Evolutionary conservation across 345 rosid genomes (phyloP).

Genomic region (Salix brachista): DNA sequence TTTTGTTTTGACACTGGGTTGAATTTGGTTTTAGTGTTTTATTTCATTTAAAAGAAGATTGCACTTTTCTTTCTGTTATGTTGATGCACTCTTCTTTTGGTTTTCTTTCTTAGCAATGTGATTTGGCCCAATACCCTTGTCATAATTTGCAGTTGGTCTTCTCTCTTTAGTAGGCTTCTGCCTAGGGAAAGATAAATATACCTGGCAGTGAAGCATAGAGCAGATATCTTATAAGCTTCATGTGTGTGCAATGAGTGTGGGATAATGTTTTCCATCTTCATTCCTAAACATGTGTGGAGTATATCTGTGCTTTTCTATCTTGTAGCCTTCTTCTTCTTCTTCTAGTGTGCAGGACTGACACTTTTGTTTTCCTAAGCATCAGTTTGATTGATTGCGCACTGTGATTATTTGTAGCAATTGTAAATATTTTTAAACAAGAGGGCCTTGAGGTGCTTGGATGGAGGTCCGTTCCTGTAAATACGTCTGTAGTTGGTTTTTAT

Average conservation of each 20-base stretch:
- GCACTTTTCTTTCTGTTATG: not conserved
- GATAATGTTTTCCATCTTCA: not conserved
- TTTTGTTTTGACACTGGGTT: not conserved
- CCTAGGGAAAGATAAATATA: not conserved
- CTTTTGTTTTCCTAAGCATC: not conserved
- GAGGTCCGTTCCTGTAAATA: constrained; percentile 90
- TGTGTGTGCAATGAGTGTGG: not conserved
- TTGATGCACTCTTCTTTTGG: not conserved
- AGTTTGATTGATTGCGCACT: constrained; percentile 24
- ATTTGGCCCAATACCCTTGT: not conserved
- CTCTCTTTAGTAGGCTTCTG: not conserved
- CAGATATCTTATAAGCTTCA: not conserved
- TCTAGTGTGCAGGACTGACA: not conserved
- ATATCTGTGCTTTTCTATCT: not conserved
- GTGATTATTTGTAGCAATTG: constrained; percentile 51
- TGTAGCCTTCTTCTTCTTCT: not conserved
- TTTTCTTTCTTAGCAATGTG: not conserved
- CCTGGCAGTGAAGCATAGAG: not conserved
- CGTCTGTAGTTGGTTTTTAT: constrained; percentile 78
- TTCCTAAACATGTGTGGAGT: not conserved
- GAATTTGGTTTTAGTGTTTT: not conserved
- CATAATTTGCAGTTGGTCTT: not conserved
- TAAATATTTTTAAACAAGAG: constrained; percentile 77
- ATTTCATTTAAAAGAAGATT: not conserved
- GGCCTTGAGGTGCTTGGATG: constrained; percentile 95